phyloP scores from a whole-genome alignment of 139 green algal species.

The Asterochloris sp. region DNA sequence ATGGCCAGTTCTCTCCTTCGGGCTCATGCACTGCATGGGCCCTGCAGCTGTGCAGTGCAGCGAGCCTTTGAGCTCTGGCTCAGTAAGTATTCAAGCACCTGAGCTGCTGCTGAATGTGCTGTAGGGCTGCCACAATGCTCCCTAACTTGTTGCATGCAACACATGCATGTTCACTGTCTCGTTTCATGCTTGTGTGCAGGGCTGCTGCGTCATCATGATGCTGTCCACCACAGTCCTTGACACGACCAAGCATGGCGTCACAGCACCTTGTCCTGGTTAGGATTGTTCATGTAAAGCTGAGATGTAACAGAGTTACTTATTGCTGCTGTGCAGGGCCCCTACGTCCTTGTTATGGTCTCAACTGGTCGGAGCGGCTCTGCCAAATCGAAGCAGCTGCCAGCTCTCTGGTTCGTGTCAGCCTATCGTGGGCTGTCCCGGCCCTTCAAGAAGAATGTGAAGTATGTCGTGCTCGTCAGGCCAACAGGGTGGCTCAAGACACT shows the following conservation, averaged over 20 bases:
- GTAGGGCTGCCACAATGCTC: too few relatives aligned
- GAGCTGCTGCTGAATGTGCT: too few relatives aligned
- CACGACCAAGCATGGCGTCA: not conserved
- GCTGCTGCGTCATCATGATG: not conserved
- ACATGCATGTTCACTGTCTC: not conserved
- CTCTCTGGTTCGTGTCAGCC: constrained; percentile 65
- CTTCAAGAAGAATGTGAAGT: constrained; percentile 79
- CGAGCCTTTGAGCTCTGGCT: too few relatives aligned
- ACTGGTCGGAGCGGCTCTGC: not conserved
- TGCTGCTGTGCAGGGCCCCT: constrained; percentile 23
- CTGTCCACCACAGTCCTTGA: not conserved
- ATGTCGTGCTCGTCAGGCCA: constrained; percentile 69
- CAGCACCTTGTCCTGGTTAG: not conserved
- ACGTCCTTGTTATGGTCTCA: constrained; percentile 40
- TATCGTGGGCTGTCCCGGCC: constrained; percentile 58
- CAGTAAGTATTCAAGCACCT: too few relatives aligned
- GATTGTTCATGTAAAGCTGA: not conserved
- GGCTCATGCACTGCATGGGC: too few relatives aligned
- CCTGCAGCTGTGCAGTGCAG: too few relatives aligned
- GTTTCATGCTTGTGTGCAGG: not conserved
- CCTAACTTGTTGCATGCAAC: too few relatives aligned
- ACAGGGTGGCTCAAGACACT: constrained; percentile 49
- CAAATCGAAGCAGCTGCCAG: constrained; percentile 34
- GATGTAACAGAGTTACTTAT: not conserved
- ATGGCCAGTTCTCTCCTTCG: too few relatives aligned